phyloP scores from a whole-genome alignment of 2,329 filamentous ascomycete genomes.

The Fusarium kyushuense region DNA sequence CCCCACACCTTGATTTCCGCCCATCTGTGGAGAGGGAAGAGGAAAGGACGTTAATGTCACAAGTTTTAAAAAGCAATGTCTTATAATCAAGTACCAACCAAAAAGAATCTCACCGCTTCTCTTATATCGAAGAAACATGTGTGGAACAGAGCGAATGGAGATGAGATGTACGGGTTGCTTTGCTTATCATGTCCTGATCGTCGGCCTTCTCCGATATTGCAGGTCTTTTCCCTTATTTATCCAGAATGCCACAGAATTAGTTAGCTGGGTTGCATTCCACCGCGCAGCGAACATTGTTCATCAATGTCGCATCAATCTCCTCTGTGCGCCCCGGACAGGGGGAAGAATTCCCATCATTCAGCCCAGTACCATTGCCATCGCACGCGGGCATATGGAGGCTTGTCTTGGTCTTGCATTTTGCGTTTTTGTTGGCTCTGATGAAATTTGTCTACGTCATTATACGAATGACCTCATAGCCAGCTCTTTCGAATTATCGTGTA shows the following conservation, averaged over 20 bases:
- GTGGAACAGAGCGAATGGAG: conserved; percentile 18
- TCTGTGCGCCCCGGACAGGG: conserved; percentile 16
- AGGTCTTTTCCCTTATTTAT: conserved; percentile 33
- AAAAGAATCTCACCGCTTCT: conserved; percentile 33
- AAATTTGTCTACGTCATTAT: conserved; percentile 17
- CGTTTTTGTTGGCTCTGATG: neutral
- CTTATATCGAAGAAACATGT: conserved; percentile 10
- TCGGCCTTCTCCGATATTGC: conserved; percentile 23
- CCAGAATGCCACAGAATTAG: conserved; percentile 13
- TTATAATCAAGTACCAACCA: neutral
- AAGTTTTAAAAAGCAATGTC: conserved; percentile 26
- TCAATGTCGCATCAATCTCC: conserved; percentile 10
- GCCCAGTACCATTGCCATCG: conserved; percentile 4
- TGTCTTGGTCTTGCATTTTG: neutral
- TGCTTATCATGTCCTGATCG: conserved; percentile 13
- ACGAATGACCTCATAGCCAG: conserved; percentile 10
- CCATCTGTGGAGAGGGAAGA: neutral
- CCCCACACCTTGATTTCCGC: conserved; percentile 33
- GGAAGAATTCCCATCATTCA: conserved; percentile 17
- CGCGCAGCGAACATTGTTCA: conserved; percentile 9
- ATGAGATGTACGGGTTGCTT: neutral
- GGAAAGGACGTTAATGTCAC: conserved; percentile 9
- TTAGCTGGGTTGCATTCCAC: conserved; percentile 34
- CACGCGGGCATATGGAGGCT: conserved; percentile 18
- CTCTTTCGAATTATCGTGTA: neutral